Evolutionary conservation across 1,284 basidiomycete species (phyloP), one percentile per base, ranked within the genome.

Genomic region (Irpex sp.): DNA sequence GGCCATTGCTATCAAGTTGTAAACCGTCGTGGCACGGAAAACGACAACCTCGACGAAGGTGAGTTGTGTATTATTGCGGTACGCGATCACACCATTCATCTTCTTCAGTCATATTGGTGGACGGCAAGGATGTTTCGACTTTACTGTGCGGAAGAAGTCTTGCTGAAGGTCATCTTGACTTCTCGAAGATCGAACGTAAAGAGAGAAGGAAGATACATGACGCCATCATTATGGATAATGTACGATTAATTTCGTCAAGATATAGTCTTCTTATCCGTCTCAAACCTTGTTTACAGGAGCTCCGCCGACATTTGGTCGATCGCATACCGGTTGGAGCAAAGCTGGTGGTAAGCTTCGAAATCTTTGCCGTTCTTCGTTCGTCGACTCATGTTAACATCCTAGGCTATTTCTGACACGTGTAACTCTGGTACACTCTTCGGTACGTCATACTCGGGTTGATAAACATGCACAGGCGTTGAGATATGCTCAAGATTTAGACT

Each of bases 1-100:
- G 66, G 66, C 44, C 66, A 67, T 55, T 60, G 61, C 15, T 62
- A 54, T 54, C 66, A 65, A 40, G 17, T 65, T 1, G 44, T 57
- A 19, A 65, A 58, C 36, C 61, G 58, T n/a, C 44, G 60, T 21
- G 54, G 52, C 36, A 61, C 57, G 11, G 66, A 67, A 48, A 31
- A 9, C 4, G 61, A 62, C 36, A 47, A 54, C 31, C 55, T 62
- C 21, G 66, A 67, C 44, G 63, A 67, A 58, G 63, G 66, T 61
- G n/a, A 4, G 62, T 26, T 19, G 7, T 13, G n/a, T n/a, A 5
- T 36, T 15, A 9, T 15, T 5, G n/a, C 31, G 4, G 4, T 5
- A 31, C 3, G 4, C 31, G 3, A 3, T 31, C 4, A 26, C 3
- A 34, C 9, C 49, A 21, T 36, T 60, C 36, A 31, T 5, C 4